Percentiles rank a stretch among this genome's conserved stretches.
phyloP scores from a whole-genome alignment of 106 monocot genomes.

The Dioscorea zingiberensis region DNA sequence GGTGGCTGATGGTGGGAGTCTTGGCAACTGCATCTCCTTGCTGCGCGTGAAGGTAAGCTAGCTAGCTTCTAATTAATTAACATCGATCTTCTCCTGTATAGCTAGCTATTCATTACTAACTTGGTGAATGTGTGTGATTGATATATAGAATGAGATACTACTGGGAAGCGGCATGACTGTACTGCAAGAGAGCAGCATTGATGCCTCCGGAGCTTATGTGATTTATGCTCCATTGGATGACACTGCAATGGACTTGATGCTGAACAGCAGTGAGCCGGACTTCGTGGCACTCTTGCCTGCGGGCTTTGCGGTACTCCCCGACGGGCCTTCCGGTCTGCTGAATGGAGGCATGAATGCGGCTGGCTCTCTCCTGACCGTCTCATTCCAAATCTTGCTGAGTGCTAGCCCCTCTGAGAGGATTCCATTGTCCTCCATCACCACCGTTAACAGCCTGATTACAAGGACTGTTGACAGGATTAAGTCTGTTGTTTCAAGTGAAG shows the following conservation, averaged over 20 bases:
- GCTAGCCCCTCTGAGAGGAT: slow-evolving; percentile 83
- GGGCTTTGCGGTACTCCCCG: slow-evolving; percentile 87
- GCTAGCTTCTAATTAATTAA: background rate
- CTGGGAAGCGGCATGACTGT: slow-evolving; percentile 95
- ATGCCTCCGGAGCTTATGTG: slow-evolving; percentile 73
- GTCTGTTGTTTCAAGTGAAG: slow-evolving; percentile 54
- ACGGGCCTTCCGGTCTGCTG: slow-evolving; percentile 24
- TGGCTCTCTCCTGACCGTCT: slow-evolving; percentile 64
- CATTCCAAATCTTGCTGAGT: slow-evolving; percentile 90
- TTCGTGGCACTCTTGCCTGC: slow-evolving; percentile 90
- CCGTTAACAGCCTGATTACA: slow-evolving; percentile 88
- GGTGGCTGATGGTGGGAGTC: slow-evolving; percentile 83
- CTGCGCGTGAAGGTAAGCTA: slow-evolving; percentile 77
- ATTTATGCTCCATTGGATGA: slow-evolving; percentile 94
- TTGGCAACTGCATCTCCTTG: slow-evolving; percentile 85
- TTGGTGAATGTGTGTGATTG: background rate
- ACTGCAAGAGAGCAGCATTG: slow-evolving; percentile 92
- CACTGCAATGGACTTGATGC: slow-evolving; percentile 77
- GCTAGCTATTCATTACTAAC: too few species aligned
- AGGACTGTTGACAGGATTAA: slow-evolving; percentile 95
- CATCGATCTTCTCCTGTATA: too few species aligned
- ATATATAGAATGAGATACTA: slow-evolving; percentile 55
- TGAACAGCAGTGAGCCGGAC: slow-evolving; percentile 86
- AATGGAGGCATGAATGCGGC: slow-evolving; percentile 7
- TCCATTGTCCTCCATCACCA: slow-evolving; percentile 73